A percentile compares a stretch with the other conserved stretches of the same genome.
These are phyloP conservation scores for Septoria linicola DNA, from an alignment of 2,329 filamentous ascomycete genomes.

Conservation along the genomic window DNA sequence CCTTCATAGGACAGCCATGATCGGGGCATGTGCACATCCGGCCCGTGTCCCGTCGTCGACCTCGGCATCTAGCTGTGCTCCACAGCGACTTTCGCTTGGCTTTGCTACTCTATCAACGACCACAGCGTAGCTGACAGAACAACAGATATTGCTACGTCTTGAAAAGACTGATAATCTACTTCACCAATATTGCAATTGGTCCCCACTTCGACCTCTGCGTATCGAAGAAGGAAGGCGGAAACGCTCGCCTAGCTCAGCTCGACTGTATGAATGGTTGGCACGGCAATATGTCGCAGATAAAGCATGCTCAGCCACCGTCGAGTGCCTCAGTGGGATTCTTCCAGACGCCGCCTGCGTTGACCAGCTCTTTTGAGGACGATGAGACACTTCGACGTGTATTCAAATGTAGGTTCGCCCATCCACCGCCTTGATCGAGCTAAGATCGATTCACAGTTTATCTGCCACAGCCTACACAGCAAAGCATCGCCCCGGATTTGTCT, in stretches of 20 bases:
- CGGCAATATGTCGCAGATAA: background rate
- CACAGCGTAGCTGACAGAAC: too few species aligned
- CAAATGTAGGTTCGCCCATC: background rate
- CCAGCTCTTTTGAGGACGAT: conserved; percentile 3
- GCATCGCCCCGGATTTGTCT: background rate
- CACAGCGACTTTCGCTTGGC: background rate
- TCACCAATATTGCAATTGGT: too few species aligned
- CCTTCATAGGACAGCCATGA: too few species aligned
- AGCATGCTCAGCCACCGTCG: background rate
- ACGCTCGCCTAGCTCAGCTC: too few species aligned
- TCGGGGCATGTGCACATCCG: too few species aligned
- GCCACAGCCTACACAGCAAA: background rate
- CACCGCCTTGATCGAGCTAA: background rate
- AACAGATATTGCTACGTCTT: background rate
- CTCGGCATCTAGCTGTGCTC: background rate
- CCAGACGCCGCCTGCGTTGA: conserved; percentile 1
- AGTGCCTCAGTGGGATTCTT: conserved; percentile 4
- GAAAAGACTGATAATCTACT: background rate
- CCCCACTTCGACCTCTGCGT: too few species aligned
- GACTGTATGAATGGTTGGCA: too few species aligned
- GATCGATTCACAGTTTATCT: background rate
- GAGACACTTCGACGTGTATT: background rate
- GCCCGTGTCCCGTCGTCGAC: too few species aligned
- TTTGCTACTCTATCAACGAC: too few species aligned
- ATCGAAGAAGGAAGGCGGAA: too few species aligned